Evolutionary conservation across 2,329 filamentous ascomycete species (phyloP).

Genomic region (Coniochaeta sp.): DNA sequence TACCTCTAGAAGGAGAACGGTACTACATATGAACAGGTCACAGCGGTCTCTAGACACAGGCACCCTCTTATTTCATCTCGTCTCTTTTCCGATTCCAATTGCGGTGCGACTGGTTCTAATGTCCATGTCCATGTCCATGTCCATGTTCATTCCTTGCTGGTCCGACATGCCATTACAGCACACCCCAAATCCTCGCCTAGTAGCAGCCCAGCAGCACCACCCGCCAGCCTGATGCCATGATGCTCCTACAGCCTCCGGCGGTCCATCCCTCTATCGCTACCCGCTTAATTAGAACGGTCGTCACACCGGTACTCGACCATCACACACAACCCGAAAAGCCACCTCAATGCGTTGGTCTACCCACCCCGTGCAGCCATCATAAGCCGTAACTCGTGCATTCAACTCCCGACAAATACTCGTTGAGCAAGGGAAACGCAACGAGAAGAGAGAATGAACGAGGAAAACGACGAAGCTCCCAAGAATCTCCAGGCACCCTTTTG

Average conservation of each 20-base stretch:
- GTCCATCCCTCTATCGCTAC: neutral
- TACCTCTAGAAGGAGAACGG: too few relatives aligned
- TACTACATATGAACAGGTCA: too few relatives aligned
- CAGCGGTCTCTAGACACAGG: too few relatives aligned
- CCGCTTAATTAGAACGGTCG: too few relatives aligned
- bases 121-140: neutral
- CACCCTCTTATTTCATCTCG: too few relatives aligned
- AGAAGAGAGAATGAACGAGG: neutral
- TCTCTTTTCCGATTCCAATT: too few relatives aligned
- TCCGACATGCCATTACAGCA: neutral
- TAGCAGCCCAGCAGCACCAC: too few relatives aligned
- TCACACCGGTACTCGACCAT: neutral
- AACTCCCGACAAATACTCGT: neutral
- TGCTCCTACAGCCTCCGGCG: neutral
- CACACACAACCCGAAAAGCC: neutral
- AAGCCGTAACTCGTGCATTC: constrained; percentile 2
- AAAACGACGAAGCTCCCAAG: neutral
- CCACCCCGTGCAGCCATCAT: constrained; percentile 2
- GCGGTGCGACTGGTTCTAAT: too few relatives aligned
- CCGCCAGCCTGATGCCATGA: neutral
- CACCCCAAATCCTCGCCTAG: neutral
- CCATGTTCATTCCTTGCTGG: neutral
- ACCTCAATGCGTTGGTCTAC: neutral
- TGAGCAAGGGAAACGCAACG: neutral
- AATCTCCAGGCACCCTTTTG: too few relatives aligned